Evolutionary conservation across 2,329 filamentous ascomycete genomes (phyloP), one percentile per base, ranked within the genome.

Genomic region (Diaporthe capsici): DNA sequence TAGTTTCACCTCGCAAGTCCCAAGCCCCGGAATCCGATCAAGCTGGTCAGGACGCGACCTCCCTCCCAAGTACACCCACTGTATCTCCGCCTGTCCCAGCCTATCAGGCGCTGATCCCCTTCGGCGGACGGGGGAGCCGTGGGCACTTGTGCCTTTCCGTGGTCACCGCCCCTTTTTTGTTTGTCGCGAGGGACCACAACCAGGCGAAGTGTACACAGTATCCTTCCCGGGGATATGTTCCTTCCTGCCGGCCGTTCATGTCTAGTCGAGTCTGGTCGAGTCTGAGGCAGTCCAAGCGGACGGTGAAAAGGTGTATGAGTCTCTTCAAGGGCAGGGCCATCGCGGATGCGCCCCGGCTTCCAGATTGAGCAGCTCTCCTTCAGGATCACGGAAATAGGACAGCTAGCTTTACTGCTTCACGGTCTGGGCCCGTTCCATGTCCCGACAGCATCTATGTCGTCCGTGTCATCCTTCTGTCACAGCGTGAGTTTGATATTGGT

Each of bases 1-100:
- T n/a, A 63, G 71, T 72, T 53, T 72, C 71, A 72, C 47, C 47
- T 51, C 61, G 28, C 25, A 65, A 34, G 13, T 47, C 10, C 25
- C 49, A 58, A 17, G 7, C 12, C 22, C 60, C 65, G 65, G 49
- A 20, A 42, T 28, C 49, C 22, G 15, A 55, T 55, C 65, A 42
- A n/a, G 47, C 31, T 28, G 65, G 49, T 55, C 34, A 53, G n/a
- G 20, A 53, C 31, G 31, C 17, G 31, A 20, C 44, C 44, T 20
- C 31, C 31, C 34, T 34, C 22, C 65, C 47, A 53, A 13, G 65
- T 39, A 28, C 60, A 22, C 39, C 20, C 60, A 22, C 60, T 31
- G 20, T 39, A 20, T 68, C 49, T 39, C 65, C 39, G 65, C 34
- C 65, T 28, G 22, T 68, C 28, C 53, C 49, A 53, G 34, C 65